phyloP scores from a whole-genome alignment of 2,329 filamentous ascomycete genomes.

The Calonectria pseudoreteaudii region DNA sequence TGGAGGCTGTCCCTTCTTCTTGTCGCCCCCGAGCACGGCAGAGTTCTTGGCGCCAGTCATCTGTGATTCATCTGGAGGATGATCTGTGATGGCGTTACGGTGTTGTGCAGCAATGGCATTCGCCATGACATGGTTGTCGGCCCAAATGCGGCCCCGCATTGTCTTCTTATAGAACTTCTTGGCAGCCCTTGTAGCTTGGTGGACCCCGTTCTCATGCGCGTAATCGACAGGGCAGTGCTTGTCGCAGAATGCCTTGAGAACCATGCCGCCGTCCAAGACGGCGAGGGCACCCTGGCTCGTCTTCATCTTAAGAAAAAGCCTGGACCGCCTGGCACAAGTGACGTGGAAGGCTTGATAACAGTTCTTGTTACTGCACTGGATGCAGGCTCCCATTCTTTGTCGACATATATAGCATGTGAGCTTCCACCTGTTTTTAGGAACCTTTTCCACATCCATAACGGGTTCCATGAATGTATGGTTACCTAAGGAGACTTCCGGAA shows the following conservation, averaged over 20 bases:
- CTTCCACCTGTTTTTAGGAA: constrained; percentile 94
- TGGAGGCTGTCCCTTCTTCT: constrained; percentile 67
- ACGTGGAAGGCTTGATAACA: constrained; percentile 98
- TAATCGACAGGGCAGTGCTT: constrained; percentile 94
- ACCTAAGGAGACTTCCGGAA: constrained; percentile 93
- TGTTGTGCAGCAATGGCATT: constrained; percentile 82
- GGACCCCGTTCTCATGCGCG: constrained; percentile 85
- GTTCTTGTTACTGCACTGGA: constrained; percentile 97
- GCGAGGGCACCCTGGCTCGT: constrained; percentile 83
- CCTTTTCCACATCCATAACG: constrained; percentile 97
- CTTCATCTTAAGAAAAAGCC: constrained; percentile 96
- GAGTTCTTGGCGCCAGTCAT: constrained; percentile 86
- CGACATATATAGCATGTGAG: constrained; percentile 96
- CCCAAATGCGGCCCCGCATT: constrained; percentile 92
- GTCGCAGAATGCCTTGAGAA: constrained; percentile 95
- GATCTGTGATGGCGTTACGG: constrained; percentile 71
- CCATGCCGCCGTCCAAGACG: constrained; percentile 81
- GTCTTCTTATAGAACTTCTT: constrained; percentile 90
- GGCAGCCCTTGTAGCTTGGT: constrained; percentile 82
- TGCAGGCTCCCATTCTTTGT: constrained; percentile 97
- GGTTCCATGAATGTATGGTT: constrained; percentile 99
- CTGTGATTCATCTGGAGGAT: constrained; percentile 83
- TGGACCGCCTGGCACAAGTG: constrained; percentile 89
- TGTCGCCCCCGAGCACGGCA: constrained; percentile 79
- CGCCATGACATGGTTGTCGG: constrained; percentile 87